Conservation (phyloP, 179 eudicot species). For the Camellia oleifera region DNA sequence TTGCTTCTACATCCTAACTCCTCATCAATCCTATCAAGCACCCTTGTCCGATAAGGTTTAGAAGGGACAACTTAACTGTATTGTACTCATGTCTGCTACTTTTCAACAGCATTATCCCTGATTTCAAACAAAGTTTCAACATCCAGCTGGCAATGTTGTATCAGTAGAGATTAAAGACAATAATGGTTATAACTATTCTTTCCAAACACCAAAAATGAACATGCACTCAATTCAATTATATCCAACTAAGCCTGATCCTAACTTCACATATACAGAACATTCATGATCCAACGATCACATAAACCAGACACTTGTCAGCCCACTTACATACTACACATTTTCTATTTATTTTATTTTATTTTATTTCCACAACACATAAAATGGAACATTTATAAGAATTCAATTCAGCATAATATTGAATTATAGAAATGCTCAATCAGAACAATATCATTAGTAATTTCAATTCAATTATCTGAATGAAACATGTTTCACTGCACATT, state of each 20-base stretch:
- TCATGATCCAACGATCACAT: not conserved
- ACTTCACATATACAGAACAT: not conserved
- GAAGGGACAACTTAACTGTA: not conserved
- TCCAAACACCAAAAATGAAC: not conserved
- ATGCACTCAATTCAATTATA: not conserved
- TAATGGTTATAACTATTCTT: not conserved
- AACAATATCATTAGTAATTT: too few relatives aligned
- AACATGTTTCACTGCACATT: not conserved
- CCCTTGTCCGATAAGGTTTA: not conserved
- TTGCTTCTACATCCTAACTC: not conserved
- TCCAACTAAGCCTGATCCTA: not conserved
- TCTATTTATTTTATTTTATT: too few relatives aligned
- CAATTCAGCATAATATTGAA: too few relatives aligned
- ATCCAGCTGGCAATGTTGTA: not conserved
- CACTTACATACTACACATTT: not conserved
- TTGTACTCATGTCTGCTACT: not conserved
- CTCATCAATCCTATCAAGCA: too few relatives aligned
- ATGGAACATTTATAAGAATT: not conserved
- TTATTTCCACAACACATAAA: not conserved
- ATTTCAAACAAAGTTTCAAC: not conserved
- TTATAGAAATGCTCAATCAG: too few relatives aligned
- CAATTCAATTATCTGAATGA: too few relatives aligned
- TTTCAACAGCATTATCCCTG: not conserved
- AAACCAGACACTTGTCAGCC: not conserved
- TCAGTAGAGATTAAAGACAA: not conserved